Evolutionary conservation across 139 green algal genomes (phyloP).

Genomic region (Auxenochlorella protothecoides): DNA sequence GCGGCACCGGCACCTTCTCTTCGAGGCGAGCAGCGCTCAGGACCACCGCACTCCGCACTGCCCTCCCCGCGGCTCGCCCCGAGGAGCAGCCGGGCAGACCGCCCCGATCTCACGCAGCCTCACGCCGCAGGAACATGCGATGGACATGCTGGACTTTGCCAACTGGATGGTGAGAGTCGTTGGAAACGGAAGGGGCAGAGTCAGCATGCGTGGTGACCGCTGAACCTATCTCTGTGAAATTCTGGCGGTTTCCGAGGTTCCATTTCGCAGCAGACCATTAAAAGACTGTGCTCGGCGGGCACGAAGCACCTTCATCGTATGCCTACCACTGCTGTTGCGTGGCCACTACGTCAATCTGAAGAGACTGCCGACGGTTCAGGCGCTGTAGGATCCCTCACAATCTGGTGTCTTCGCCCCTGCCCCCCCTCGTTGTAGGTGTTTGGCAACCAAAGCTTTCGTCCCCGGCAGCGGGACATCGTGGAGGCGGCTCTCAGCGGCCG

Average conservation of each 20-base stretch:
- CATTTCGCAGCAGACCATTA: background rate
- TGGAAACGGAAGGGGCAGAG: background rate
- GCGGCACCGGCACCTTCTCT: background rate
- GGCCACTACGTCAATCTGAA: too few species aligned
- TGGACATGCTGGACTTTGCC: constrained; percentile 34
- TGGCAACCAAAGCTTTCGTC: constrained; percentile 45
- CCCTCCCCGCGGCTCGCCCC: background rate
- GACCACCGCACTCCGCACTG: background rate
- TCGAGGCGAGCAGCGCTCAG: background rate
- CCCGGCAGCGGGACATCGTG: constrained; percentile 54
- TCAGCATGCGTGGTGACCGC: too few species aligned
- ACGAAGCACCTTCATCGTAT: too few species aligned
- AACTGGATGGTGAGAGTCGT: constrained; percentile 21
- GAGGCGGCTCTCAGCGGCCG: constrained; percentile 45
- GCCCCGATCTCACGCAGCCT: background rate
- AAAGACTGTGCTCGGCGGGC: background rate
- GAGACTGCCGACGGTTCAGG: too few species aligned
- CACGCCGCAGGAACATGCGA: constrained; percentile 13
- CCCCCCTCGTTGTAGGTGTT: constrained; percentile 24
- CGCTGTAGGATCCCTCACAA: background rate
- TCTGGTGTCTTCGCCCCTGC: background rate
- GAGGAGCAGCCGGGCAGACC: background rate
- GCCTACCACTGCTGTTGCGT: too few species aligned
- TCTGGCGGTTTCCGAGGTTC: background rate
- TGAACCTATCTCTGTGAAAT: background rate